Base-by-base conservation (phyloP, 768 basidiomycete species). In the Tulasnella sp. region DNA sequence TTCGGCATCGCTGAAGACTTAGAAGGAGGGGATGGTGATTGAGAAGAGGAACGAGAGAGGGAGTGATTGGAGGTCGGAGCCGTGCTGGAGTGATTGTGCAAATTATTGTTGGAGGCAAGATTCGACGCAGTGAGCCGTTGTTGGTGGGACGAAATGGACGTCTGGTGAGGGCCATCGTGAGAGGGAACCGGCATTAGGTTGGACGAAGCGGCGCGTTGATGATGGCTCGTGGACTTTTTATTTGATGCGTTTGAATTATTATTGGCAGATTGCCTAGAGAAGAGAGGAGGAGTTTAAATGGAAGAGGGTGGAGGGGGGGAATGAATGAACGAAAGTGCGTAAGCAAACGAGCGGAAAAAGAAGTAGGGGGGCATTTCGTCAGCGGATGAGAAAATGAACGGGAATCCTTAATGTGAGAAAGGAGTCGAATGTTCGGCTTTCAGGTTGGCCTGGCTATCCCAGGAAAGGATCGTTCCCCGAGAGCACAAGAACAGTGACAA, bases 21-120 rank as follows among this genome's bases (percentile, higher is more conserved):
- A 69, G 45, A n/a, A 11, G 85, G 85, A 2, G 91, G 93, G 34
- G 91, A 93, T 82, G 89, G 91, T 29, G 91, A 93, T 72, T 91
- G 91, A 76, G 91, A 92, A 29, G 54, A 58, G 54, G 54, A 58
- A 58, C 29, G 54, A 74, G 89, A 85, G 78, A 91, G 88, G 86
- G 71, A 72, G n/a, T 42, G 70, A 52, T 72, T 39, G 39, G 68
- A 74, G 76, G 68, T 39, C 19, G 76, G 38, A 34, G 76, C 49
- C 17, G 76, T 39, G 29, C 54, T 58, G 54, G 54, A 58, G 54
- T 58, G 54, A 58, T 58, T 58, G 54, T 58, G 54, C 54, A 58
- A n/a, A 49, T 29, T 40, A 40, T 74, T 77, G 40, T 34, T 58
- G 69, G 25, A 71, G 73, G 67, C 29, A 34, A 36, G 74, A 71